Evolutionary conservation across 2,329 filamentous ascomycete species (phyloP), one percentile per base, ranked within the genome.

Genomic region (Boeremia lycopersici): DNA sequence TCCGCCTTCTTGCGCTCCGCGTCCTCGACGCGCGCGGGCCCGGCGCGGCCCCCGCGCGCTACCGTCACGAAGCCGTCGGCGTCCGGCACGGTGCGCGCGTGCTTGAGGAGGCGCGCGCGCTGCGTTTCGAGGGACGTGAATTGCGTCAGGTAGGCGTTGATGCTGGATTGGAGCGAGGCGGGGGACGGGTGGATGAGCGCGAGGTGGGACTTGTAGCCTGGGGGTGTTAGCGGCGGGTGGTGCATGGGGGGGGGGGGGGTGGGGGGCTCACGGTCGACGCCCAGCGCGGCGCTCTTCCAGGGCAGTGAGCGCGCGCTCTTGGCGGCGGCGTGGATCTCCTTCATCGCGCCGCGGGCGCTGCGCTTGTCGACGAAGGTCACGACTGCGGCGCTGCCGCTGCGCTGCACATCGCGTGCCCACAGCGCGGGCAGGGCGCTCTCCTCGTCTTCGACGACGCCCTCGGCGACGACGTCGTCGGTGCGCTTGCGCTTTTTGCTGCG

Each of bases 41-140:
- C 89, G 6, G 82, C 82, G 56, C 83, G 82, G 1, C 68, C 89
- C 25, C 92, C 92, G 49, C 90, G 84, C 1, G 88, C 89, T 23
- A 99, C 95, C 3, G 93, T 98, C 43, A 98, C 84, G 73, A 99
- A 99, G 2, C 95, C 95, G 74, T 99, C 95, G 69, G 91, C 93
- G 74, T 99, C 95, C 0, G 93, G 91, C 67, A 91, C 87, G 63
- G 89, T 88, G 57, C 90, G 86, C 57, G 88, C 79, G 50, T 84
- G 71, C 77, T 89, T 70, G 80, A 82, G 77, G 79, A 87, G 61
- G 69, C 82, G 64, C 80, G 87, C 75, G 81, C 88, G 76, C 74
- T 86, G 81, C 84, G 89, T 77, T 81, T 90, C 78, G 70, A 84
- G 78, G 82, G 89, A 74, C 25, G 76, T 74, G 78, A 92, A 98